Evolutionary conservation across 2,329 filamentous ascomycete species (phyloP), one percentile per base, ranked within the genome.

Genomic region (Alternaria longipes): DNA sequence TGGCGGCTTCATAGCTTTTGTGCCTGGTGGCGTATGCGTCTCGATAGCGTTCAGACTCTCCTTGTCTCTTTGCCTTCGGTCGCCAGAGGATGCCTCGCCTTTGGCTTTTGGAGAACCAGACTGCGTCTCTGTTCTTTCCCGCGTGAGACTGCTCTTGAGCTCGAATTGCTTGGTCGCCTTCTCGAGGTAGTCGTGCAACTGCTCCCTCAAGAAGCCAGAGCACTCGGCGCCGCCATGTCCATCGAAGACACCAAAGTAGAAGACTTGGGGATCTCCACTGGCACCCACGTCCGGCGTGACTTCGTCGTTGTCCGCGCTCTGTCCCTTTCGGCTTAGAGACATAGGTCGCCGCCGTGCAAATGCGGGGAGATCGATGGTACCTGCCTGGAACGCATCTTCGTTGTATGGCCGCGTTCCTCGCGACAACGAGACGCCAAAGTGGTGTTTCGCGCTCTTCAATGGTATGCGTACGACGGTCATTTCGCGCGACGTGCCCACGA

Each of bases 181-280:
- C 79, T 99, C 94, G 36, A 99, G 89, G 76, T 97, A 98, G 9
- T 87, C 87, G 77, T 97, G 95, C 62, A 99, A 81, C 73, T 91
- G 88, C 62, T 97, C 92, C 59, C 89, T 86, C 67, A 98, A 80
- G 70, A 97, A 98, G 18, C 90, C 89, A 61, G 93, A 93, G 78
- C 95, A 98, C 77, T 97, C 91, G 20, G 84, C 86, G 20, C 95
- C 95, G 9, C 95, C 95, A 81, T 99, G 95, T 3, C 95, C 95
- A 79, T 99, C 95, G 74, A 98, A 99, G 1, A 98, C 89, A 1
- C 88, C 94, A 84, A 97, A 99, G 79, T 98, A 99, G 79, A 99
- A 99, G 34, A 98, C 90, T 76, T 98, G 94, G 1, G 94, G 94
- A 74, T 98, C 94, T 3, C 94, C 94, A 64, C 88, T 91, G 2